Percentiles rank a stretch among this genome's conserved stretches.
phyloP scores from a whole-genome alignment of 202 grass and related monocot species.

The Setaria italica region DNA sequence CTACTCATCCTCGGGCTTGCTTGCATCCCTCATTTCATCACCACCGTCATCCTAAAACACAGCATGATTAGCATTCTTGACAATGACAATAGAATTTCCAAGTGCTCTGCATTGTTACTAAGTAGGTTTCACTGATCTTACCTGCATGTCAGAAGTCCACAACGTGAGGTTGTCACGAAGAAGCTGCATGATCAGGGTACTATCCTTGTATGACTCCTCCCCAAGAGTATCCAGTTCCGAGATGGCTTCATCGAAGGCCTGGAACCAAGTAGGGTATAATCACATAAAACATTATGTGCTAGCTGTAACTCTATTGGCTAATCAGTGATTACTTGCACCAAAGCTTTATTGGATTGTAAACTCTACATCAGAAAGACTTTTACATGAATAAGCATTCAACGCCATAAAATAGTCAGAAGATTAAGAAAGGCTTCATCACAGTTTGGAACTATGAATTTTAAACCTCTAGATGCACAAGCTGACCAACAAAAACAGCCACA shows the following conservation, averaged over 20 bases:
- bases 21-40: conserved; percentile 90
- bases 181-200: conserved; percentile 88
- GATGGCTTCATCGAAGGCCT: conserved; percentile 86
- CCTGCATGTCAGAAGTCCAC: conserved; percentile 98
- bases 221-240: conserved; percentile 74
- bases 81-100: neutral
- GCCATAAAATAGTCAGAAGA: neutral
- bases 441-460: neutral
- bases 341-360: neutral
- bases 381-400: neutral
- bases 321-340: neutral
- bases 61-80: conserved; percentile 33
- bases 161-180: conserved; percentile 84
- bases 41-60: conserved; percentile 78
- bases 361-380: neutral
- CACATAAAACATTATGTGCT: conserved; percentile 31
- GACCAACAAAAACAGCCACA: neutral
- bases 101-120: neutral
- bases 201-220: conserved; percentile 91
- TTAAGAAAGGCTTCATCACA: neutral
- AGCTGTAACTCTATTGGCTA: neutral
- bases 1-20: conserved; percentile 75
- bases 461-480: conserved; percentile 3
- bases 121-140: conserved; percentile 23
- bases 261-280: conserved; percentile 7